phyloP scores from a whole-genome alignment of 495 filamentous ascomycete species.

The Trichocladium uniseriatum region DNA sequence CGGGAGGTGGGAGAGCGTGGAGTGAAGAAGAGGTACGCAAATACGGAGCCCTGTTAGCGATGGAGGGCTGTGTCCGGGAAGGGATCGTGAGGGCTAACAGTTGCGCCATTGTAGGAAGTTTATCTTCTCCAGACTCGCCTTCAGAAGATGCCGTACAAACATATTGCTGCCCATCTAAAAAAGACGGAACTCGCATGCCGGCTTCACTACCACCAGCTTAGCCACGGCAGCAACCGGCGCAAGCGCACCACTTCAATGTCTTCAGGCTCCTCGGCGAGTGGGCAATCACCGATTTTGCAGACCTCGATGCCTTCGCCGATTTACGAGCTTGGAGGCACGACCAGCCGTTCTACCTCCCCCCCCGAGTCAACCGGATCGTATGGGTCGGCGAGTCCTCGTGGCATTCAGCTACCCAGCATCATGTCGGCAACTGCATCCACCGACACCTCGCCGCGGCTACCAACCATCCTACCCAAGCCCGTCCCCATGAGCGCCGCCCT shows the following conservation, averaged over 20 bases:
- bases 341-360: slow-evolving; percentile 31
- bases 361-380: slow-evolving; percentile 29
- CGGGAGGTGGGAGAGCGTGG: slow-evolving; percentile 65
- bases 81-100: slow-evolving; percentile 11
- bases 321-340: slow-evolving; percentile 27
- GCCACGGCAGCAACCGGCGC: slow-evolving; percentile 67
- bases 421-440: slow-evolving; percentile 23
- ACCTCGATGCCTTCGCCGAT: slow-evolving; percentile 39
- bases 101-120: slow-evolving; percentile 48
- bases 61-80: too few relatives aligned
- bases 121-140: slow-evolving; percentile 75
- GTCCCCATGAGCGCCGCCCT: slow-evolving; percentile 38
- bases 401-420: slow-evolving; percentile 40
- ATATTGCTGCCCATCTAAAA: slow-evolving; percentile 72
- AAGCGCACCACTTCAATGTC: slow-evolving; percentile 56
- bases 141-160: slow-evolving; percentile 84
- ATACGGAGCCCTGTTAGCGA: neutral
- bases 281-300: slow-evolving; percentile 39
- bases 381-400: slow-evolving; percentile 29
- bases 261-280: slow-evolving; percentile 42
- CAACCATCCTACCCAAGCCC: slow-evolving; percentile 54
- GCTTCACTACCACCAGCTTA: slow-evolving; percentile 75
- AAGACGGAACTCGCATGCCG: slow-evolving; percentile 82
- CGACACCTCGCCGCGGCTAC: slow-evolving; percentile 38
- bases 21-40: slow-evolving; percentile 64